A percentile compares a stretch with the other conserved stretches of the same genome.
Conservation (phyloP, 495 filamentous ascomycete genomes). For the Bacidia gigantensis region DNA sequence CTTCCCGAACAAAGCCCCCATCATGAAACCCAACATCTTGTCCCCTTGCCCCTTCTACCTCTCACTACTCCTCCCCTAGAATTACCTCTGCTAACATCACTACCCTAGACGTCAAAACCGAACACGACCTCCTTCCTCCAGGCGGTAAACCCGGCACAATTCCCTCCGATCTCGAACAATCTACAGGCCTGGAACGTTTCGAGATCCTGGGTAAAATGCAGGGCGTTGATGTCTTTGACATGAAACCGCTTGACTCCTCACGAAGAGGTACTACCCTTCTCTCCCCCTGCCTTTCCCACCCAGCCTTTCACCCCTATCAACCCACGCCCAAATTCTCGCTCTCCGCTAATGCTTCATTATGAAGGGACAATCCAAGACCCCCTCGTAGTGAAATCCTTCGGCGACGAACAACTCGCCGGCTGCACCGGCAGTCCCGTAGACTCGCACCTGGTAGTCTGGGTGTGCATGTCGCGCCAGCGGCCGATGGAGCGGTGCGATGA, state of each 20-base stretch:
- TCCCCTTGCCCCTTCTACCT: conserved; percentile 10
- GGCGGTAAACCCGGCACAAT: conserved; percentile 72
- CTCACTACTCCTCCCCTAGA: not conserved
- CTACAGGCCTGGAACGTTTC: conserved; percentile 93
- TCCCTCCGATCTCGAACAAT: conserved; percentile 84
- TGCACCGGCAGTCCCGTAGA: conserved; percentile 92
- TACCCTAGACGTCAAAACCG: conserved; percentile 58
- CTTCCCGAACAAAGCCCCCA: not conserved
- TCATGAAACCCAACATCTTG: conserved; percentile 1
- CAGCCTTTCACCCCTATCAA: not conserved
- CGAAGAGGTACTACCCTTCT: conserved; percentile 39
- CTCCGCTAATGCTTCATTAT: not conserved
- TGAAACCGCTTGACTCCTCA: conserved; percentile 86
- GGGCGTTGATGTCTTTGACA: conserved; percentile 95
- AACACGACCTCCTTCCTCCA: conserved; percentile 68
- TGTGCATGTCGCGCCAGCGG: conserved; percentile 75
- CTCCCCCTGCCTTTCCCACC: not conserved
- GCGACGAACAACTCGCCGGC: conserved; percentile 91
- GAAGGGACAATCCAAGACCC: conserved; percentile 81
- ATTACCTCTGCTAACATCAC: not conserved
- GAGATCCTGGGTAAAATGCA: conserved; percentile 99
- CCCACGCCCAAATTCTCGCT: not conserved
- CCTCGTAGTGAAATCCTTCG: conserved; percentile 74
- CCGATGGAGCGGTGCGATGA: conserved; percentile 87
- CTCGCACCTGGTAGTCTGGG: conserved; percentile 81